Conservation (phyloP, 192 early-diverging fungal genomes). For the Coemansia sp. region DNA sequence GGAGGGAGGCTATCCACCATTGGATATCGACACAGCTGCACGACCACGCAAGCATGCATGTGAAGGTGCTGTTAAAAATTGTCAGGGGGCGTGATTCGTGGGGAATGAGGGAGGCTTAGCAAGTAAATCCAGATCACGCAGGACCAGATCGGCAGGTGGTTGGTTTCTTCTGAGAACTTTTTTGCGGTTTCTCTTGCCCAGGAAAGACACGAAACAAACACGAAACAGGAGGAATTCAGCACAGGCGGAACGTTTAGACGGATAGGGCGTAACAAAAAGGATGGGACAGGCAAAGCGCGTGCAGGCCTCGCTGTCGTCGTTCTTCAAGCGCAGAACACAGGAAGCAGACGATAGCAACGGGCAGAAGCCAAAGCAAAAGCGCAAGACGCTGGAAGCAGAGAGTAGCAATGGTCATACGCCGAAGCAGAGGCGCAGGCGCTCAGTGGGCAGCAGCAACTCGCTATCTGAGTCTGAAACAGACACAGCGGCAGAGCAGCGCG, state of each 20-base stretch:
- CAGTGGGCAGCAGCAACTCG: neutral
- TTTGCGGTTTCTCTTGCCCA: neutral
- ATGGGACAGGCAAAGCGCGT: conserved; percentile 36
- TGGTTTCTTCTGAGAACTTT: neutral
- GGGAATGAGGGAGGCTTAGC: neutral
- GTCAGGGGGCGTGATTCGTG: neutral
- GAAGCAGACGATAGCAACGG: neutral
- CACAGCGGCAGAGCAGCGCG: neutral
- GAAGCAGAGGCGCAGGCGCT: too few species aligned
- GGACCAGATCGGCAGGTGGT: neutral
- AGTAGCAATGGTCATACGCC: too few species aligned
- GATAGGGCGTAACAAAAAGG: neutral
- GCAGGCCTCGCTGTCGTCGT: conserved; percentile 48
- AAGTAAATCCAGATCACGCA: conserved; percentile 1
- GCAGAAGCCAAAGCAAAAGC: neutral
- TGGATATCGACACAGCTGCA: neutral
- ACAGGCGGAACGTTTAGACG: neutral
- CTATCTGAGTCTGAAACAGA: neutral
- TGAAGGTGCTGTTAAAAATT: neutral
- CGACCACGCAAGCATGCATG: neutral
- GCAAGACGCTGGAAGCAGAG: neutral
- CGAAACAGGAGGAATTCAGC: neutral
- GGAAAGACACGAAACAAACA: neutral
- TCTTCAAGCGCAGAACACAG: conserved; percentile 31
- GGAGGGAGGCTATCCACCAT: neutral